Percentiles rank a stretch among this genome's conserved stretches.
These are phyloP conservation scores for Ustilago curta DNA, from an alignment of 1,284 basidiomycete genomes.

Conservation along the genomic window DNA sequence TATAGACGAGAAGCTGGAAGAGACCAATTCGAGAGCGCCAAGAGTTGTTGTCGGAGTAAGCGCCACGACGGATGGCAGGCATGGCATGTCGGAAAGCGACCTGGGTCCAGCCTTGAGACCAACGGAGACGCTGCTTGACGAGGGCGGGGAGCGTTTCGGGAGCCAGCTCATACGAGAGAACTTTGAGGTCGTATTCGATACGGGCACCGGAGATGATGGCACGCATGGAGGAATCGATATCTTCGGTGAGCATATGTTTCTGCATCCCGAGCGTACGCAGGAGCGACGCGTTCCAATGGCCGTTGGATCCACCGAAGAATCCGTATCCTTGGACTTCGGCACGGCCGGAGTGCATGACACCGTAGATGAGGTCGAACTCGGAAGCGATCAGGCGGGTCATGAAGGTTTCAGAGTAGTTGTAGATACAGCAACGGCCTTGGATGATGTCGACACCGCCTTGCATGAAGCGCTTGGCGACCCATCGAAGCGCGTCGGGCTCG, in stretches of 20 bases:
- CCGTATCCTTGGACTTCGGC: conserved; percentile 59
- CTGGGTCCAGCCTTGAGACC: conserved; percentile 65
- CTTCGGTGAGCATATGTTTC: conserved; percentile 63
- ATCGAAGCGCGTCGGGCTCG: conserved; percentile 57
- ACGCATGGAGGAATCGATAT: conserved; percentile 62
- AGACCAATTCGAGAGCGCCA: conserved; percentile 54
- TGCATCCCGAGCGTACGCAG: conserved; percentile 58
- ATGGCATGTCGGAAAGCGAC: conserved; percentile 58
- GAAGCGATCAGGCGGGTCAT: conserved; percentile 56
- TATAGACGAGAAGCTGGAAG: conserved; percentile 58
- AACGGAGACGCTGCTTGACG: conserved; percentile 60
- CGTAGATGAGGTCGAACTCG: conserved; percentile 64
- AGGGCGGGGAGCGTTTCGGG: conserved; percentile 58
- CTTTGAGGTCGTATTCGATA: conserved; percentile 61
- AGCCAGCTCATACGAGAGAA: conserved; percentile 59
- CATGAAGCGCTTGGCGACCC: conserved; percentile 59
- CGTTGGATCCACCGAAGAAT: conserved; percentile 64
- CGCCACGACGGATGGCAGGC: conserved; percentile 52
- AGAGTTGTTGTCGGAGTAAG: conserved; percentile 52
- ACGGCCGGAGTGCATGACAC: conserved; percentile 60
- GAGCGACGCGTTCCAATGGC: conserved; percentile 64
- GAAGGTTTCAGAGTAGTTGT: conserved; percentile 57
- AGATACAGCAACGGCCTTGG: conserved; percentile 63
- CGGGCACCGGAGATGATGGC: conserved; percentile 62
- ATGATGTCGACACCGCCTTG: conserved; percentile 62